Conservation (phyloP, 1,139 yeast genomes). For the Pichia sp. region DNA sequence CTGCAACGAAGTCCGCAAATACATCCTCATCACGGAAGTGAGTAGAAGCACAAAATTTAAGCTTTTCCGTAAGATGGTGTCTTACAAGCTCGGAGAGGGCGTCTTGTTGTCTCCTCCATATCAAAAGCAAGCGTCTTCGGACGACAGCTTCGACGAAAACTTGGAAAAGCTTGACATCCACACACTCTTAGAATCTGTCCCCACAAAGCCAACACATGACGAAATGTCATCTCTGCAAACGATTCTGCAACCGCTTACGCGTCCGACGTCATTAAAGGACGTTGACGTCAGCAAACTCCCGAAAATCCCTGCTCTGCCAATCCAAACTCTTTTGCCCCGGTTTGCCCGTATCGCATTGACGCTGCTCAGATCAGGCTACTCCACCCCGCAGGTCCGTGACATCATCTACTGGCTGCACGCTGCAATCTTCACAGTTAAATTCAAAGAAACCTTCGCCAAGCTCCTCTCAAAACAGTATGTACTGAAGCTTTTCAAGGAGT, state of each 20-base stretch:
- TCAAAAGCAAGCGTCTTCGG: not conserved
- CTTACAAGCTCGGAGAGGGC: conserved; percentile 9
- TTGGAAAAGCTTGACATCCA: conserved; percentile 5
- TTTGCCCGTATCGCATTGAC: conserved; percentile 9
- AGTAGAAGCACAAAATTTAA: not conserved
- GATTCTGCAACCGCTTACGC: conserved; percentile 13
- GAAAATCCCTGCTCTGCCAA: conserved; percentile 13
- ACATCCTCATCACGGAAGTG: conserved; percentile 27
- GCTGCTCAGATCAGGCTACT: conserved; percentile 5
- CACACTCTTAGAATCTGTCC: conserved; percentile 1
- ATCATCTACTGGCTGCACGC: conserved; percentile 30
- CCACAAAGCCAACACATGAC: not conserved
- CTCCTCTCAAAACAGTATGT: conserved; percentile 25
- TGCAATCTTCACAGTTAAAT: conserved; percentile 29
- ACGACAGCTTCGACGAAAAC: not conserved
- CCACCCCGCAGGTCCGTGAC: conserved; percentile 12
- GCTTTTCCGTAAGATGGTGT: conserved; percentile 11
- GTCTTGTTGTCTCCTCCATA: conserved; percentile 11
- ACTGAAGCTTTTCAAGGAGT: conserved; percentile 23
- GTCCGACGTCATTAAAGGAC: conserved; percentile 7
- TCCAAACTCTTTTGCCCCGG: conserved; percentile 8
- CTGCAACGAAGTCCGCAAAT: conserved; percentile 36
- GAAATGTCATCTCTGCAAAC: conserved; percentile 9
- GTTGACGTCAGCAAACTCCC: conserved; percentile 11
- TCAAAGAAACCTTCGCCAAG: conserved; percentile 29